phyloP scores from a whole-genome alignment of 2,329 filamentous ascomycete genomes.

The Huntiella bhutanensis region DNA sequence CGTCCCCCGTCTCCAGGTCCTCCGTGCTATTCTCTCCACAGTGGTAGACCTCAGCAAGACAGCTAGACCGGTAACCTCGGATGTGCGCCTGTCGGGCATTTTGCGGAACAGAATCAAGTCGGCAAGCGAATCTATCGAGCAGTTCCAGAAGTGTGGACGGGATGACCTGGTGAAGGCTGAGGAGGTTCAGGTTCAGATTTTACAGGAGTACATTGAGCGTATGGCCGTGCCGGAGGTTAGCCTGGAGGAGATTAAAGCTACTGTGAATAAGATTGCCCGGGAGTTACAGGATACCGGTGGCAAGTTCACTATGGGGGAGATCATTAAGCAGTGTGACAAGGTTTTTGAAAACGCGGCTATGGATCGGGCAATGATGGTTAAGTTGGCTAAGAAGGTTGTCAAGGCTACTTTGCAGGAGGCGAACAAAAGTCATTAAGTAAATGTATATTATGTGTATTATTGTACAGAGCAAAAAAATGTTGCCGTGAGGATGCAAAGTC shows the following conservation, averaged over 20 bases:
- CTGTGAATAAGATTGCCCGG: conserved; percentile 33
- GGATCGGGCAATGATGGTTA: conserved; percentile 41
- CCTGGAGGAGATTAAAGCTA: conserved; percentile 35
- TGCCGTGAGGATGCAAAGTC: background rate
- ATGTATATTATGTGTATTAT: background rate
- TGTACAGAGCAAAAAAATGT: background rate
- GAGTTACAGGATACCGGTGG: conserved; percentile 25
- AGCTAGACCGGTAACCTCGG: conserved; percentile 45
- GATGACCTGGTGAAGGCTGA: conserved; percentile 55
- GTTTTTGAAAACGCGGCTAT: conserved; percentile 43
- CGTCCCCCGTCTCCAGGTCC: conserved; percentile 42
- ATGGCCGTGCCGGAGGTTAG: conserved; percentile 40
- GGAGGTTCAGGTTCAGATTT: conserved; percentile 40
- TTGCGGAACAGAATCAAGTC: conserved; percentile 44
- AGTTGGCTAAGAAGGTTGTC: conserved; percentile 15
- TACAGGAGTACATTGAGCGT: conserved; percentile 44
- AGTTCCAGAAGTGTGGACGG: conserved; percentile 45
- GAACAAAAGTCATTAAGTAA: background rate
- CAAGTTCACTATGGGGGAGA: conserved; percentile 35
- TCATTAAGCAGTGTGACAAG: conserved; percentile 41
- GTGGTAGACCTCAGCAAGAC: conserved; percentile 63
- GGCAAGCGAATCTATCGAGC: conserved; percentile 37
- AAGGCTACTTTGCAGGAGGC: background rate
- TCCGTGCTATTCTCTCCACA: conserved; percentile 49
- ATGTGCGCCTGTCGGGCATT: conserved; percentile 48